These are phyloP conservation scores for Artomyces pyxidatus DNA, from an alignment of 768 basidiomycete genomes.

Conservation along the genomic window DNA sequence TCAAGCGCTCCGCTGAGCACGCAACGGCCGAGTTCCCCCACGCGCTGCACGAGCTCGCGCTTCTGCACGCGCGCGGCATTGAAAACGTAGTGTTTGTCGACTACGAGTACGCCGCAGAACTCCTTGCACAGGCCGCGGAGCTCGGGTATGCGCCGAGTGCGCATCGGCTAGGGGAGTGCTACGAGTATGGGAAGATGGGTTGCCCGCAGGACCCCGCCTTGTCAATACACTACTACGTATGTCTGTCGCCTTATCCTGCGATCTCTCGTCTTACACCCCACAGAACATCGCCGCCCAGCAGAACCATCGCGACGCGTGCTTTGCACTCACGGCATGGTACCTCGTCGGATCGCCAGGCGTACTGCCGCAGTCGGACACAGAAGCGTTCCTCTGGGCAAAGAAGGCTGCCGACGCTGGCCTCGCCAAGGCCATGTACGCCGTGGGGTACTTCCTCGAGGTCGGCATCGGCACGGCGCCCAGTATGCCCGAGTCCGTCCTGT, in stretches of 20 bases:
- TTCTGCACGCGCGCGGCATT: constrained; percentile 94
- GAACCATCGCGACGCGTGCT: constrained; percentile 93
- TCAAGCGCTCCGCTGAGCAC: constrained; percentile 92
- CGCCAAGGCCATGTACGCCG: constrained; percentile 94
- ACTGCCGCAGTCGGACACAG: constrained; percentile 95
- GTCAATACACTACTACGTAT: constrained; percentile 97
- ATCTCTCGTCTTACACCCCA: neutral
- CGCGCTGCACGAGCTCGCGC: constrained; percentile 88
- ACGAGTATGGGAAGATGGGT: constrained; percentile 98
- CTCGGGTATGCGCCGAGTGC: constrained; percentile 95
- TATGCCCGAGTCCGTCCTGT: constrained; percentile 49
- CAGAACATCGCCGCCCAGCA: constrained; percentile 98
- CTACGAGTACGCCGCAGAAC: constrained; percentile 88
- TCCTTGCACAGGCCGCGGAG: constrained; percentile 92
- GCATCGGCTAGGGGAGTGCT: constrained; percentile 93
- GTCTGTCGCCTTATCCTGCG: constrained; percentile 24
- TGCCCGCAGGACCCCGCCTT: constrained; percentile 96
- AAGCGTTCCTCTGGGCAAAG: constrained; percentile 96
- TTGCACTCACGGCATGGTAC: constrained; percentile 98
- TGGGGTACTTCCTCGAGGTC: constrained; percentile 96
- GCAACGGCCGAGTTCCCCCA: constrained; percentile 95
- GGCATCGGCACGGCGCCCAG: constrained; percentile 76
- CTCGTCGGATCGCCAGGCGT: constrained; percentile 97
- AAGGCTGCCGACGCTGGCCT: constrained; percentile 90
- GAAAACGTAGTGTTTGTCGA: constrained; percentile 97